Percentiles rank a stretch among this genome's conserved stretches.
Conservation (phyloP, 805 yeast genomes). For the Saccharomycopsis fibuligera region DNA sequence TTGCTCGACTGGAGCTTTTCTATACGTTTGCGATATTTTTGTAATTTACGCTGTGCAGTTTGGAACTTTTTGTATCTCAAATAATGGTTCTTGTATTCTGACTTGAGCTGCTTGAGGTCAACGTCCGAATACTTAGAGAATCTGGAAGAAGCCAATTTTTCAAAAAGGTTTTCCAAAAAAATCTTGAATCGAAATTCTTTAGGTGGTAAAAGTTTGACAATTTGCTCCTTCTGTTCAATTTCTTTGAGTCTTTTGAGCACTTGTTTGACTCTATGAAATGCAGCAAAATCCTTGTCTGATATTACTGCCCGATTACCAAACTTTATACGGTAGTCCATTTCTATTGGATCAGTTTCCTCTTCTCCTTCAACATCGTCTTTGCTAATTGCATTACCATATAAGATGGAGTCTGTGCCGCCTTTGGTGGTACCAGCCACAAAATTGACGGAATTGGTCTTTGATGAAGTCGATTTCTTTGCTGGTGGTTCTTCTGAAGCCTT, state of each 20-base stretch:
- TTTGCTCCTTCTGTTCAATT: slow-evolving; percentile 13
- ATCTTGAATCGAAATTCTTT: slow-evolving; percentile 19
- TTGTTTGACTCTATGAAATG: slow-evolving; percentile 5
- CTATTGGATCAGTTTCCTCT: not conserved
- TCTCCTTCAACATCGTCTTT: not conserved
- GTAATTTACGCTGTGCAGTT: slow-evolving; percentile 1
- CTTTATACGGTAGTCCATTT: not conserved
- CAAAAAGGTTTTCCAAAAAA: slow-evolving; percentile 11
- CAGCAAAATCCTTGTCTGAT: slow-evolving; percentile 6
- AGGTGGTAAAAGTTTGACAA: slow-evolving; percentile 16
- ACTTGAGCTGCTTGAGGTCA: not conserved
- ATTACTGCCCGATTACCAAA: not conserved
- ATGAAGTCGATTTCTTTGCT: not conserved
- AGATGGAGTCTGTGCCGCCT: slow-evolving; percentile 7
- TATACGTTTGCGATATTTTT: slow-evolving; percentile 3
- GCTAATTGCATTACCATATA: not conserved
- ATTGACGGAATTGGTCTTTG: not conserved
- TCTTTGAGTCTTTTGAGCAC: slow-evolving; percentile 7
- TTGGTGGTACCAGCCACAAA: slow-evolving; percentile 6
- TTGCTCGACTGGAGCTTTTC: not conserved
- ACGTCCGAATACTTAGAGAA: not conserved
- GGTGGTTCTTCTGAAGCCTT: not conserved
- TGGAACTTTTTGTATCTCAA: slow-evolving; percentile 1
- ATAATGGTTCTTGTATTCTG: slow-evolving; percentile 11
- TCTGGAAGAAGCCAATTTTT: not conserved